phyloP scores from a whole-genome alignment of 2,329 filamentous ascomycete species.

The Aspergillus sp. region DNA sequence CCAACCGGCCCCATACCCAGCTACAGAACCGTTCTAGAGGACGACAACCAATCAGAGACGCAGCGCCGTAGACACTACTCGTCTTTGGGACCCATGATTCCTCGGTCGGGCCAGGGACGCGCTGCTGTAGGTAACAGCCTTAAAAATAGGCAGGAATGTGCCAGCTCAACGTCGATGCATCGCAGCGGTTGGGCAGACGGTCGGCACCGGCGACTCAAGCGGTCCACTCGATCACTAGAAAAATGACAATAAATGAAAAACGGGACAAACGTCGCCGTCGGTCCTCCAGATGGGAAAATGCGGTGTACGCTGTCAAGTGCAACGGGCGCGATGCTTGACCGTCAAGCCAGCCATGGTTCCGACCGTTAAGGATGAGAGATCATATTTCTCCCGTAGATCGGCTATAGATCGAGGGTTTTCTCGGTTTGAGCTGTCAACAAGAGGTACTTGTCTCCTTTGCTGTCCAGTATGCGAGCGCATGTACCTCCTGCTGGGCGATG shows the following conservation, averaged over 20 bases:
- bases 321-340: neutral
- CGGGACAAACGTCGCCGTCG: neutral
- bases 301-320: slow-evolving; percentile 16
- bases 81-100: neutral
- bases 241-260: neutral
- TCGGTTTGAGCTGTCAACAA: no score
- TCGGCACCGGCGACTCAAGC: neutral
- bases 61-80: no score
- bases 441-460: neutral
- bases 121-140: no score
- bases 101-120: neutral
- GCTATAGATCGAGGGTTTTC: neutral
- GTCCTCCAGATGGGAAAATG: slow-evolving; percentile 15
- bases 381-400: neutral
- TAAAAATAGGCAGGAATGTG: neutral
- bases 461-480: neutral
- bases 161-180: slow-evolving; percentile 18
- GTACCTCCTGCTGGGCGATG: neutral
- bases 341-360: neutral
- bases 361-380: slow-evolving; percentile 5
- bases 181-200: slow-evolving; percentile 10
- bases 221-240: neutral
- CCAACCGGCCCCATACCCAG: no score
- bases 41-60: no score
- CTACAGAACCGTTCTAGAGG: no score